These are phyloP conservation scores for Penicillium alfredii DNA, from an alignment of 495 filamentous ascomycete genomes.

Conservation along the genomic window DNA sequence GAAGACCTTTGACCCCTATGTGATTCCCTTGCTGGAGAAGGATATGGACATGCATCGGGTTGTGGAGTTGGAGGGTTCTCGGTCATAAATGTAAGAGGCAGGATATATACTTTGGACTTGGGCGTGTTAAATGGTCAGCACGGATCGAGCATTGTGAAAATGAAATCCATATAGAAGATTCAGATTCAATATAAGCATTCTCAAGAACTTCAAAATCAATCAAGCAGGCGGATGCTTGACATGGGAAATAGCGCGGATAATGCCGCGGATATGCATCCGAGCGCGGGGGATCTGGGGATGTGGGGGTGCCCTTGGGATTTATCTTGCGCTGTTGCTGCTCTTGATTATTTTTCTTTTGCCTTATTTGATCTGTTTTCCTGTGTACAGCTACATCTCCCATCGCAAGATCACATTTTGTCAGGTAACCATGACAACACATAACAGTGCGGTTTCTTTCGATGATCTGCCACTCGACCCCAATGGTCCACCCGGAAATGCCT, in stretches of 20 bases:
- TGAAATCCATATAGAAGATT: too few relatives aligned
- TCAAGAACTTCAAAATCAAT: too few relatives aligned
- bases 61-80: slow-evolving; percentile 55
- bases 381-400: too few relatives aligned
- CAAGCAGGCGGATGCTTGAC: too few relatives aligned
- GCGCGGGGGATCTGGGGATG: slow-evolving; percentile 5
- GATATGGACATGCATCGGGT: slow-evolving; percentile 59
- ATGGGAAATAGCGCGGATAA: too few relatives aligned
- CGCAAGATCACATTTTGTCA: too few relatives aligned
- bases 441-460: slow-evolving; percentile 26
- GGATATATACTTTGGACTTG: too few relatives aligned
- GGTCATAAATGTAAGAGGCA: too few relatives aligned
- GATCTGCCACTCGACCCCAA: slow-evolving; percentile 41
- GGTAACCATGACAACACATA: slow-evolving; percentile 6
- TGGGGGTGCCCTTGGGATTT: slow-evolving; percentile 1
- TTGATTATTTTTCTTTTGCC: background rate
- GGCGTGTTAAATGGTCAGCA: too few relatives aligned
- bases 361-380: background rate
- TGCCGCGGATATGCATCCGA: slow-evolving; percentile 13
- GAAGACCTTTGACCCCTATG: slow-evolving; percentile 65
- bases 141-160: too few relatives aligned
- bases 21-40: slow-evolving; percentile 56
- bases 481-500: slow-evolving; percentile 47
- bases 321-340: background rate
- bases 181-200: too few relatives aligned